Evolutionary conservation across 495 filamentous ascomycete species (phyloP).

Genomic region (Penicillium herquei): DNA sequence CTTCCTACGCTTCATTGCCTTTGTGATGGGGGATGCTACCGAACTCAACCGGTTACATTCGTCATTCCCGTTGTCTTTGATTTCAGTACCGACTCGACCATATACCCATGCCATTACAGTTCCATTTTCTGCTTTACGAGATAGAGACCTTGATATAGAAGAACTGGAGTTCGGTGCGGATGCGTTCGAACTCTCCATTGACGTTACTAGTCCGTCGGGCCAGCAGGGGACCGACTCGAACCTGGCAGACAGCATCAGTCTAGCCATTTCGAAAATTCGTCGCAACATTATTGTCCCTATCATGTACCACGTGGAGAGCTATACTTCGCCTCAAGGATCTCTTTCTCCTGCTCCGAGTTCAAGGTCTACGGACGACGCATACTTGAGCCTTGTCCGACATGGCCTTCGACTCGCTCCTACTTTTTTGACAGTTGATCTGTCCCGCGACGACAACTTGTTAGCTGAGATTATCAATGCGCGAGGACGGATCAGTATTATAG

Average conservation of each 20-base stretch:
- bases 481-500: constrained; percentile 67
- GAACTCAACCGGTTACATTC: constrained; percentile 57
- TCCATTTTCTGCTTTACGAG: constrained; percentile 59
- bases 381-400: constrained; percentile 61
- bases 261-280: constrained; percentile 57
- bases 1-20: constrained; percentile 67
- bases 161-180: constrained; percentile 64
- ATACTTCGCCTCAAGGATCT: constrained; percentile 17
- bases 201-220: constrained; percentile 35
- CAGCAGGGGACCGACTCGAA: constrained; percentile 35
- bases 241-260: constrained; percentile 48
- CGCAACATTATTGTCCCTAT: constrained; percentile 61
- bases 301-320: constrained; percentile 46
- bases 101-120: constrained; percentile 63
- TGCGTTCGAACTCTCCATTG: constrained; percentile 66
- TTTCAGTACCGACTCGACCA: constrained; percentile 59
- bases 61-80: constrained; percentile 65
- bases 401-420: constrained; percentile 69
- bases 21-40: constrained; percentile 54
- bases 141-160: constrained; percentile 56
- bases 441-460: constrained; percentile 52
- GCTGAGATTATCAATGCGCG: constrained; percentile 53
- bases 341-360: constrained; percentile 18
- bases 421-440: constrained; percentile 66
- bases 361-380: constrained; percentile 42